Conservation (phyloP, 208 protist genomes). For the Acanthamoeba royreba region DNA sequence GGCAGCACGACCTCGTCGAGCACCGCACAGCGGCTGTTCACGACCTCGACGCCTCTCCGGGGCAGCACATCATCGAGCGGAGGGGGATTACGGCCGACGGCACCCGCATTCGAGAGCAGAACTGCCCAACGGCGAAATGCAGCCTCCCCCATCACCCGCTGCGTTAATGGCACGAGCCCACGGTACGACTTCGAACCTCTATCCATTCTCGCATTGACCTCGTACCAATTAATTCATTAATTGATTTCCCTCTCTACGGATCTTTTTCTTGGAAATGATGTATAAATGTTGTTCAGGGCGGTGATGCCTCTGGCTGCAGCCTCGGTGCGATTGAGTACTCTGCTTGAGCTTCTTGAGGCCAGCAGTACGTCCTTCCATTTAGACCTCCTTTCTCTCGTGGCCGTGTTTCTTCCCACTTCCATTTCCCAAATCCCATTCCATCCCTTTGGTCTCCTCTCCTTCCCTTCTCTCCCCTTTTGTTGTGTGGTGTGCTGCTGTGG, state of each 20-base stretch:
- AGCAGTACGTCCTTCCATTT: background rate
- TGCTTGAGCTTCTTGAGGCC: background rate
- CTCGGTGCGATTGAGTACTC: background rate
- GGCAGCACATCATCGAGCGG: too few relatives aligned
- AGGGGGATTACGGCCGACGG: too few relatives aligned
- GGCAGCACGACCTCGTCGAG: too few relatives aligned
- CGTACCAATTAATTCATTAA: background rate
- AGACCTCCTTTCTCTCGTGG: too few relatives aligned
- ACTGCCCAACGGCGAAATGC: background rate
- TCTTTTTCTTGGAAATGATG: too few relatives aligned
- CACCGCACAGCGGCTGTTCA: too few relatives aligned
- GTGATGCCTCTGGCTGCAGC: background rate
- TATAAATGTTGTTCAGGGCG: background rate
- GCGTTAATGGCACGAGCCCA: background rate
- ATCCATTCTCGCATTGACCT: background rate
- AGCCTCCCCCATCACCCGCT: background rate
- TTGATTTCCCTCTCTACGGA: background rate
- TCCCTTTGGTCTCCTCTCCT: background rate
- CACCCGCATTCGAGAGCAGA: too few relatives aligned
- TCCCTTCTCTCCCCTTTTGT: background rate
- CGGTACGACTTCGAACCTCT: too few relatives aligned
- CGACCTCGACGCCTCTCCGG: background rate
- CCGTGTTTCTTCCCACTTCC: background rate
- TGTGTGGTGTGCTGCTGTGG: background rate
- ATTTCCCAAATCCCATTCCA: background rate